Evolutionary conservation across 1,284 basidiomycete genomes (phyloP).

Genomic region (Cutaneotrichosporon spelunceum): DNA sequence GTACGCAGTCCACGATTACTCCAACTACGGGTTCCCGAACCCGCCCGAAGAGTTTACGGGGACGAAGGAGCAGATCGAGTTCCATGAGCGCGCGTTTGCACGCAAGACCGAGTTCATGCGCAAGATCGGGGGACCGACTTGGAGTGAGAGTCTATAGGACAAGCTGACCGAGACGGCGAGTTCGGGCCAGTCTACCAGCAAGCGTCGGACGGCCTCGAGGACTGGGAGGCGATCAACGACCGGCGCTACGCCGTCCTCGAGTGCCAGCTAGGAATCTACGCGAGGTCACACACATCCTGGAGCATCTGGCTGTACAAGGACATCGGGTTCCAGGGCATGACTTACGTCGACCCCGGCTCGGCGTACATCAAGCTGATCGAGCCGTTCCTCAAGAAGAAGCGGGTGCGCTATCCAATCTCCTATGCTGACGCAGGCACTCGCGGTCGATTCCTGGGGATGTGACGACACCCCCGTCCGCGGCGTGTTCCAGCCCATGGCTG

Average conservation of each 20-base stretch:
- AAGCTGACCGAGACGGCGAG: constrained; percentile 58
- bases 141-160: too few relatives aligned
- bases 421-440: constrained; percentile 54
- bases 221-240: constrained; percentile 63
- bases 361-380: constrained; percentile 65
- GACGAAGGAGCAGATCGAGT: constrained; percentile 56
- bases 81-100: constrained; percentile 56
- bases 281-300: constrained; percentile 60
- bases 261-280: constrained; percentile 71
- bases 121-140: constrained; percentile 21
- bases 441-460: constrained; percentile 64
- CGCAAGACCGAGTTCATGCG: constrained; percentile 56
- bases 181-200: constrained; percentile 53
- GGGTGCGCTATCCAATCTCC: constrained; percentile 19
- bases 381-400: constrained; percentile 62
- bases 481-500: constrained; percentile 60
- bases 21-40: constrained; percentile 62
- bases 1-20: constrained; percentile 74
- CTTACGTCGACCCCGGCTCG: constrained; percentile 64
- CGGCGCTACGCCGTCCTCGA: constrained; percentile 64
- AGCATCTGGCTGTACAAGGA: constrained; percentile 82
- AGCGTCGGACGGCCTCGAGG: constrained; percentile 31
- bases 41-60: constrained; percentile 56
- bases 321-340: constrained; percentile 77
- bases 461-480: constrained; percentile 54